phyloP scores from a whole-genome alignment of 2,329 filamentous ascomycete genomes.

The Ascochyta lentis region DNA sequence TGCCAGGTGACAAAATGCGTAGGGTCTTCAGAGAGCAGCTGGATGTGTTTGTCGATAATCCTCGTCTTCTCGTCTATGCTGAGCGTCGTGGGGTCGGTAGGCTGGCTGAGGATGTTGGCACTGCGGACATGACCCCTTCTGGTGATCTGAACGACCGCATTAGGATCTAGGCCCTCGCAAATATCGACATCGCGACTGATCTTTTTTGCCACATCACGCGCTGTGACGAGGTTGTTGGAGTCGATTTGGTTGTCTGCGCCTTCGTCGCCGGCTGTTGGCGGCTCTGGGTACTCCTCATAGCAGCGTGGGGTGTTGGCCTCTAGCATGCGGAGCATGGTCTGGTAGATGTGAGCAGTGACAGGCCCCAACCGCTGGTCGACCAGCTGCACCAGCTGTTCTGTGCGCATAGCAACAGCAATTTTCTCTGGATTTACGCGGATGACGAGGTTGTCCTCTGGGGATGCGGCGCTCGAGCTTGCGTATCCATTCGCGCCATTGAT shows the following conservation, averaged over 20 bases:
- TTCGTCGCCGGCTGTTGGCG: conserved; percentile 31
- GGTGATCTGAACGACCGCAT: conserved; percentile 33
- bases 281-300: conserved; percentile 59
- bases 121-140: conserved; percentile 31
- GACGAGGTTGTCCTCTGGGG: conserved; percentile 69
- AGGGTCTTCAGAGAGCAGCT: conserved; percentile 73
- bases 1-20: conserved; percentile 71
- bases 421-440: conserved; percentile 86
- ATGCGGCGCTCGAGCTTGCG: conserved; percentile 10
- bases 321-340: conserved; percentile 71
- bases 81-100: conserved; percentile 36
- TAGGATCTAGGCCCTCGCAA: conserved; percentile 44
- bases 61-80: conserved; percentile 32
- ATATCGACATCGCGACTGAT: conserved; percentile 52
- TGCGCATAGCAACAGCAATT: conserved; percentile 81
- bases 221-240: conserved; percentile 46
- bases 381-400: conserved; percentile 75
- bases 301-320: conserved; percentile 74
- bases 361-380: conserved; percentile 74
- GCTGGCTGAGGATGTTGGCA: conserved; percentile 29
- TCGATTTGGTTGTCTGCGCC: conserved; percentile 41
- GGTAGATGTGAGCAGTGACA: conserved; percentile 79
- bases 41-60: conserved; percentile 72
- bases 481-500: conserved; percentile 32
- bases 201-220: conserved; percentile 51